Percentiles rank a stretch among this genome's conserved stretches.
These are phyloP conservation scores for Pseudohyphozyma bogoriensis DNA, from an alignment of 768 basidiomycete genomes.

Conservation along the genomic window DNA sequence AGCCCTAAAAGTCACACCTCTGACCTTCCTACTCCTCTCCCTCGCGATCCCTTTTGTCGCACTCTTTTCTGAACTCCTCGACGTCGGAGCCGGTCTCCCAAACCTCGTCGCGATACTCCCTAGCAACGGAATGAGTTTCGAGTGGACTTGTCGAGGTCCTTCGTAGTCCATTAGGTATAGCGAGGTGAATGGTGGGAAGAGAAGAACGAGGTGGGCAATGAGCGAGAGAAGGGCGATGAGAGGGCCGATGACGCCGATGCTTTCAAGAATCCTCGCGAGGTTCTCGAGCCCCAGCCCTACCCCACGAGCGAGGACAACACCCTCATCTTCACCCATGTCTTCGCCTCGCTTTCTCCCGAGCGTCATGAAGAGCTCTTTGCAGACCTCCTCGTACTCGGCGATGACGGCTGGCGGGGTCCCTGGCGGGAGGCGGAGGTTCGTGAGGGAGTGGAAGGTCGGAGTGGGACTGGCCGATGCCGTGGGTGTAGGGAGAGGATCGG, in stretches of 20 bases:
- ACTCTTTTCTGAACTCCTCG: background rate
- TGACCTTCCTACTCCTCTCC: background rate
- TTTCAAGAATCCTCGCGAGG: constrained; percentile 7
- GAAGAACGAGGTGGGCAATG: constrained; percentile 9
- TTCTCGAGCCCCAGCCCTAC: background rate
- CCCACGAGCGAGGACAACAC: background rate
- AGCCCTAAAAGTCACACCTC: background rate
- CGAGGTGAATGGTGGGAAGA: constrained; percentile 5
- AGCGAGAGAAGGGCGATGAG: constrained; percentile 17
- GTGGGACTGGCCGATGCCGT: background rate
- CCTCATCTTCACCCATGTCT: background rate
- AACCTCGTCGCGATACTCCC: constrained; percentile 6
- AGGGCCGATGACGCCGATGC: constrained; percentile 8
- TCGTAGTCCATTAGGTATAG: background rate
- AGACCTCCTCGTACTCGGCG: constrained; percentile 6
- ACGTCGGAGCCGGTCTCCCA: background rate
- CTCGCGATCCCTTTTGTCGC: background rate
- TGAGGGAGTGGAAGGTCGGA: constrained; percentile 22
- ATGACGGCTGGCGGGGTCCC: background rate
- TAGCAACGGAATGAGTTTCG: background rate
- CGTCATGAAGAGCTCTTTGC: constrained; percentile 11
- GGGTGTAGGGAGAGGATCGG: background rate
- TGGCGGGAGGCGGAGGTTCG: constrained; percentile 18
- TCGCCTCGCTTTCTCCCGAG: constrained; percentile 11
- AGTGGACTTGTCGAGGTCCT: too few species aligned